Evolutionary conservation across 1,284 basidiomycete species (phyloP).

Genomic region (Cronartium quercuum): DNA sequence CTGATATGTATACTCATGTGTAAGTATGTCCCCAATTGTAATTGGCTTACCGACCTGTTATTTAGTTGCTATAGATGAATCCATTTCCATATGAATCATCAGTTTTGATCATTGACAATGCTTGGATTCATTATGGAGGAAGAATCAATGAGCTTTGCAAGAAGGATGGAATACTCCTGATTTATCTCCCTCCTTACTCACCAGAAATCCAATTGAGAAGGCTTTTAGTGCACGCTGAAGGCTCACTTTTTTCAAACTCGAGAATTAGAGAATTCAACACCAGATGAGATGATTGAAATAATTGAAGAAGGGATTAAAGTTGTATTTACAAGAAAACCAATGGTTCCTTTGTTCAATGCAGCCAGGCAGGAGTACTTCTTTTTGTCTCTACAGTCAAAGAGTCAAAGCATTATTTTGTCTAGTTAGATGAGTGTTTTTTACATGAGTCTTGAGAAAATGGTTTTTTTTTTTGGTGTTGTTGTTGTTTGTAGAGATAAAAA

Average conservation of each 20-base stretch:
- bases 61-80: not conserved
- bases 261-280: not conserved
- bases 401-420: too few relatives aligned
- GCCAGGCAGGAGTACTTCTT: too few relatives aligned
- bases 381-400: too few relatives aligned
- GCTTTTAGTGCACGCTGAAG: not conserved
- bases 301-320: not conserved
- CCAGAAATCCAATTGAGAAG: not conserved
- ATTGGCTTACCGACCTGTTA: not conserved
- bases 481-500: too few relatives aligned
- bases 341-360: not conserved
- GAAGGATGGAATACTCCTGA: not conserved
- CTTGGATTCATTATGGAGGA: not conserved
- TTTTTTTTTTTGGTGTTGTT: too few relatives aligned
- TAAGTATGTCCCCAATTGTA: not conserved
- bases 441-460: too few relatives aligned
- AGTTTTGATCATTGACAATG: not conserved
- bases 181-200: conserved; percentile 7
- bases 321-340: not conserved
- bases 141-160: not conserved
- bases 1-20: not conserved
- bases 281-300: not conserved
- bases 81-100: not conserved
- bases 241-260: not conserved
- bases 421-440: too few relatives aligned